These are phyloP conservation scores for Monascus ruber DNA, from an alignment of 2,329 filamentous ascomycete species.

Conservation along the genomic window DNA sequence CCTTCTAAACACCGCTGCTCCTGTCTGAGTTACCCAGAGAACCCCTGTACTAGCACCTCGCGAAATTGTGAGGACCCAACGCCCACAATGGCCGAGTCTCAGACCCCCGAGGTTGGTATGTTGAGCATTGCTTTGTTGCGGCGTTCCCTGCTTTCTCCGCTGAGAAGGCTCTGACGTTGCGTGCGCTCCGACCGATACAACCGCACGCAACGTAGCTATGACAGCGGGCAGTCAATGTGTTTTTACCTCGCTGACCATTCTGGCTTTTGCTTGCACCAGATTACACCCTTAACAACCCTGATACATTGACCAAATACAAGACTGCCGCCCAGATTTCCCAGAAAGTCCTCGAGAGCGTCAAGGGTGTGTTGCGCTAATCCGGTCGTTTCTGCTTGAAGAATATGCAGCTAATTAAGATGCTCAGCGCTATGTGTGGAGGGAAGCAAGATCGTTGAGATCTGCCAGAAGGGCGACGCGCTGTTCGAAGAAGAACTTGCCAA, in stretches of 20 bases:
- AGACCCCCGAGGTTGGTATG: constrained; percentile 32
- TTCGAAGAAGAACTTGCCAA: constrained; percentile 87
- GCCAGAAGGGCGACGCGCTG: constrained; percentile 89
- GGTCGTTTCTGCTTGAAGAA: background rate
- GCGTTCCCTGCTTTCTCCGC: constrained; percentile 9
- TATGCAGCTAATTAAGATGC: background rate
- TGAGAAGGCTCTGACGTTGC: constrained; percentile 18
- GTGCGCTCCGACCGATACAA: too few relatives aligned
- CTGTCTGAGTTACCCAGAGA: background rate
- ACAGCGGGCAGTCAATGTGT: constrained; percentile 1
- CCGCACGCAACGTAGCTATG: too few relatives aligned
- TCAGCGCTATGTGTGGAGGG: constrained; percentile 63
- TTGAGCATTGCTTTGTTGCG: constrained; percentile 4
- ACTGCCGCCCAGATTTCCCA: constrained; percentile 89
- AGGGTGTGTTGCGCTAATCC: constrained; percentile 37
- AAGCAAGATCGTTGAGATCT: constrained; percentile 86
- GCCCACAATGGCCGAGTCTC: constrained; percentile 28
- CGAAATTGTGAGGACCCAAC: constrained; percentile 12
- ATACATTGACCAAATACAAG: constrained; percentile 99
- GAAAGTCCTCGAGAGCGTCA: constrained; percentile 82
- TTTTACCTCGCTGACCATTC: constrained; percentile 9
- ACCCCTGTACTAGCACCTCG: constrained; percentile 4
- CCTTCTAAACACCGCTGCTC: constrained; percentile 8
- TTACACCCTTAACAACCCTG: constrained; percentile 80
- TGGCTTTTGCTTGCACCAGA: constrained; percentile 40